Conservation (phyloP, 2,329 filamentous ascomycete species). For the Alternaria brassicae region DNA sequence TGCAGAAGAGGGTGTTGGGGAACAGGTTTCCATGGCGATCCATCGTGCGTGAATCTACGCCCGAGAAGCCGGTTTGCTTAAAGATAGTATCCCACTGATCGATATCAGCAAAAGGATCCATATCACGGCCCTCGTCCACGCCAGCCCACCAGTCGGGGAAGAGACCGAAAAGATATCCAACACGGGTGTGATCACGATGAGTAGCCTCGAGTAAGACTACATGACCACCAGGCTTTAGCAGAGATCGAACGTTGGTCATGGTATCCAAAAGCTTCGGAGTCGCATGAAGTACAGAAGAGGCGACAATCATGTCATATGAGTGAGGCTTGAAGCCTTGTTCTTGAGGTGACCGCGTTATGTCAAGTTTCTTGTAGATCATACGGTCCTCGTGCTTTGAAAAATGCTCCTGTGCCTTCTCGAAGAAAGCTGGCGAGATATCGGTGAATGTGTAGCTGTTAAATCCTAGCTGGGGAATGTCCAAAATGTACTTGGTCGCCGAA, state of each 20-base stretch:
- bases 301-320: no score
- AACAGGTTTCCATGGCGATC: background rate
- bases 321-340: constrained; percentile 16
- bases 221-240: no score
- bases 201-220: no score
- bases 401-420: background rate
- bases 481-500: no score
- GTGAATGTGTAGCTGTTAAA: constrained; percentile 22
- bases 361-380: constrained; percentile 11
- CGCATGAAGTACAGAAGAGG: no score
- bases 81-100: constrained; percentile 29
- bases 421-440: constrained; percentile 12
- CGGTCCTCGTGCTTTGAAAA: background rate
- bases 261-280: no score
- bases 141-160: constrained; percentile 53
- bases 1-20: background rate
- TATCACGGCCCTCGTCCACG: constrained; percentile 13
- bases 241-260: no score
- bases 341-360: constrained; percentile 13
- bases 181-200: no score
- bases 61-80: constrained; percentile 7
- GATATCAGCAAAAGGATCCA: background rate
- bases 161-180: constrained; percentile 43
- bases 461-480: no score
- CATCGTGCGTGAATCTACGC: constrained; percentile 2